Conservation (phyloP, 768 basidiomycete species). For the Mycena vulgaris region DNA sequence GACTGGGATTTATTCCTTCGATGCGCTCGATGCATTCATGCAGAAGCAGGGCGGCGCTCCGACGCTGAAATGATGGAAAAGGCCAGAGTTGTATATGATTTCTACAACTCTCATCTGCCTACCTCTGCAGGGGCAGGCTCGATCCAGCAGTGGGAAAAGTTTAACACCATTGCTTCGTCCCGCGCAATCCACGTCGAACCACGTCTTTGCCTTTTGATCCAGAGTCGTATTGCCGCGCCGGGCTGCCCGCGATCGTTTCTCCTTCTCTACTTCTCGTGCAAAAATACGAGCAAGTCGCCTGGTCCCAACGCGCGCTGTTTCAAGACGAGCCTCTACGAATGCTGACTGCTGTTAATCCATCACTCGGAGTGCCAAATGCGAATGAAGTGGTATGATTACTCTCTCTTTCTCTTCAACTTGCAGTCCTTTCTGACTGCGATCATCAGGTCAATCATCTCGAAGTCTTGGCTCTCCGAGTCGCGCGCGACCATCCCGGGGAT, state of each 20-base stretch:
- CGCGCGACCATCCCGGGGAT: slow-evolving; percentile 42
- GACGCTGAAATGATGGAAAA: slow-evolving; percentile 3
- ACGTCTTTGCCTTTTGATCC: slow-evolving; percentile 5
- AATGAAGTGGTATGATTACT: slow-evolving; percentile 28
- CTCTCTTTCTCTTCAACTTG: not conserved
- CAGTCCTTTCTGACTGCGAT: not conserved
- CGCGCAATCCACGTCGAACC: slow-evolving; percentile 9
- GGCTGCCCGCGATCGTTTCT: slow-evolving; percentile 21
- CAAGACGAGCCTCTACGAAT: not conserved
- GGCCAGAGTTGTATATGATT: slow-evolving; percentile 22
- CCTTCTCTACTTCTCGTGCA: slow-evolving; percentile 28
- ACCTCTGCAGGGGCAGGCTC: slow-evolving; percentile 4
- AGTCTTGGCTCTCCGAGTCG: slow-evolving; percentile 50
- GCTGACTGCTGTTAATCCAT: slow-evolving; percentile 17
- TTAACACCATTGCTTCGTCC: slow-evolving; percentile 30
- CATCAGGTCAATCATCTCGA: slow-evolving; percentile 59
- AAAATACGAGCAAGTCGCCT: slow-evolving; percentile 26
- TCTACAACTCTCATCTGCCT: slow-evolving; percentile 25
- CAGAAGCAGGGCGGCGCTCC: slow-evolving; percentile 1
- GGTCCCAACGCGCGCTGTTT: slow-evolving; percentile 34
- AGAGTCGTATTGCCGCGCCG: slow-evolving; percentile 22
- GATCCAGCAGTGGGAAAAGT: slow-evolving; percentile 9
- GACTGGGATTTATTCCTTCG: slow-evolving; percentile 28
- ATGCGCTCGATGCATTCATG: slow-evolving; percentile 27
- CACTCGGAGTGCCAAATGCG: slow-evolving; percentile 32